These are phyloP conservation scores for Diaporthe ampelina DNA, from an alignment of 2,329 filamentous ascomycete genomes.

Conservation along the genomic window DNA sequence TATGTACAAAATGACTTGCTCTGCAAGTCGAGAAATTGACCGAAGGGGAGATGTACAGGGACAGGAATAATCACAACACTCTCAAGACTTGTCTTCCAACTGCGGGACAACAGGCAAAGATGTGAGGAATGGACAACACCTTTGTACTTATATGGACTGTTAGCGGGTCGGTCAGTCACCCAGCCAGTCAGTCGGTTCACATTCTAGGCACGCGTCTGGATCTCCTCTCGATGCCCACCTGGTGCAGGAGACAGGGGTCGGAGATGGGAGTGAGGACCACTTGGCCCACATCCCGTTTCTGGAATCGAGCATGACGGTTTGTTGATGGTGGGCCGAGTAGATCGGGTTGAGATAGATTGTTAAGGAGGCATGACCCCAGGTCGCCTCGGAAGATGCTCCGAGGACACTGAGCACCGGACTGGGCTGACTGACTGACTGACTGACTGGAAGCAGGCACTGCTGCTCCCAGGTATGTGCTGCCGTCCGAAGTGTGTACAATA, in stretches of 20 bases:
- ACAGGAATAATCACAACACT: background rate
- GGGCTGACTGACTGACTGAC: too few relatives aligned
- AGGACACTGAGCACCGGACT: background rate
- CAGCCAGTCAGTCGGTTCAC: background rate
- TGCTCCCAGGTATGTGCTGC: background rate
- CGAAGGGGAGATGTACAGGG: background rate
- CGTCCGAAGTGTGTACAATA: too few relatives aligned
- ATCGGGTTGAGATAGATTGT: conserved; percentile 26
- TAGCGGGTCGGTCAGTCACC: background rate
- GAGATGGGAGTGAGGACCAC: conserved; percentile 26
- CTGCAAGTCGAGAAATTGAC: background rate
- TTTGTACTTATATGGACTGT: conserved; percentile 27
- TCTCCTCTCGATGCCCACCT: background rate
- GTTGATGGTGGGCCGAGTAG: conserved; percentile 1
- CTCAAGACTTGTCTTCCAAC: background rate
- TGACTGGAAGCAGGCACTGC: background rate
- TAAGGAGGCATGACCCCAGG: conserved; percentile 14
- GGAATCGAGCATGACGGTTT: conserved; percentile 3
- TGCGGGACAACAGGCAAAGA: background rate
- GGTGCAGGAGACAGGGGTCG: conserved; percentile 23
- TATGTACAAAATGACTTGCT: conserved; percentile 4
- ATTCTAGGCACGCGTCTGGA: background rate
- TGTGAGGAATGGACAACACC: background rate
- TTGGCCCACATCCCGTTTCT: conserved; percentile 21
- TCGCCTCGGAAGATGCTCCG: background rate